Evolutionary conservation across 768 basidiomycete species (phyloP).

Genomic region (Leccinum subgranulosum): DNA sequence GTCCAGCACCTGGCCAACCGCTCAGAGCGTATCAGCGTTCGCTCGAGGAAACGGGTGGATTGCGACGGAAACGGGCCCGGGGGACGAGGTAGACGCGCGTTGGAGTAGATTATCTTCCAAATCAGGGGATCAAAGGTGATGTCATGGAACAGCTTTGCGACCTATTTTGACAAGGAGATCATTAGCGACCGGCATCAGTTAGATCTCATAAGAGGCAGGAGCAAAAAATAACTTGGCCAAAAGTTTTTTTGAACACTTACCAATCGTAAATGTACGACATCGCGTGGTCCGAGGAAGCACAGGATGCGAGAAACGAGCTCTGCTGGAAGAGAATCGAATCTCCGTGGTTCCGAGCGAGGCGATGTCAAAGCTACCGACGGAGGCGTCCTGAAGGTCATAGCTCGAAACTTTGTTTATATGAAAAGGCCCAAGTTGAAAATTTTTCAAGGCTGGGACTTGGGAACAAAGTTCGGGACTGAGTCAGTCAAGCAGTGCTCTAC

Average conservation of each 20-base stretch:
- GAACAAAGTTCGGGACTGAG: not conserved
- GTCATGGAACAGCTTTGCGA: constrained; percentile 2
- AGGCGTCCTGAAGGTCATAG: not conserved
- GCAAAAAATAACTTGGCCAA: not conserved
- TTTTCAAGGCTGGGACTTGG: not conserved
- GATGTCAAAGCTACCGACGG: not conserved
- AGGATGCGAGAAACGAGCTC: not conserved
- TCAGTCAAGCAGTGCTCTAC: not conserved
- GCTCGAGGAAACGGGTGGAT: constrained; percentile 6
- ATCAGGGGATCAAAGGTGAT: not conserved
- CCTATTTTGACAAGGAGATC: not conserved
- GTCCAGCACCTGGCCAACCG: constrained; percentile 5
- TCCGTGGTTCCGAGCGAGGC: not conserved
- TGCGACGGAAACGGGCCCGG: constrained; percentile 9
- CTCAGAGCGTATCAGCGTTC: constrained; percentile 3
- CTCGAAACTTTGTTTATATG: not conserved
- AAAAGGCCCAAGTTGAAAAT: not conserved
- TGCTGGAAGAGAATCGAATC: not conserved
- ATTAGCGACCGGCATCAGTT: not conserved
- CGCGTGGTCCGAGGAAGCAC: not conserved
- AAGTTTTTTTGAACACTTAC: not conserved
- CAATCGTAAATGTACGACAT: not conserved
- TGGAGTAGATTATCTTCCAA: constrained; percentile 8
- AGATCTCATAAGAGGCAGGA: not conserved
- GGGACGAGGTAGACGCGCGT: constrained; percentile 1